Conservation (phyloP, 1,139 yeast species). For the Hanseniaspora gamundiae region DNA sequence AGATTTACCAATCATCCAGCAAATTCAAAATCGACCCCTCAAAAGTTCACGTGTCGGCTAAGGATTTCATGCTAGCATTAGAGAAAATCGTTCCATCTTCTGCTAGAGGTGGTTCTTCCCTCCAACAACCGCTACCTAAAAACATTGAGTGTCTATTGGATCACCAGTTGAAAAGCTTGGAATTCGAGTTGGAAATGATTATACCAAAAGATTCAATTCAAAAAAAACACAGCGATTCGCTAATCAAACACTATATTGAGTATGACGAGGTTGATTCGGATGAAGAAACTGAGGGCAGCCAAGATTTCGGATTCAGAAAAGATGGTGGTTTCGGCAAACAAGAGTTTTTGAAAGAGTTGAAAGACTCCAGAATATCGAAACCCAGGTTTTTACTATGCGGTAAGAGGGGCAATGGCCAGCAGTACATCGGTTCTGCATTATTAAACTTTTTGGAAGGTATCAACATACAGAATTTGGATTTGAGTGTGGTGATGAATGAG, state of each 20-base stretch:
- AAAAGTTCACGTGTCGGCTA: conserved; percentile 62
- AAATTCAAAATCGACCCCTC: conserved; percentile 65
- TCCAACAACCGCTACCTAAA: conserved; percentile 68
- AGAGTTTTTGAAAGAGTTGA: conserved; percentile 45
- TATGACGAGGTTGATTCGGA: conserved; percentile 20
- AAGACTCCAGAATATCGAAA: conserved; percentile 60
- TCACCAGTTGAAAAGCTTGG: conserved; percentile 36
- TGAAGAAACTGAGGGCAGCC: conserved; percentile 23
- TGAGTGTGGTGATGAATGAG: conserved; percentile 69
- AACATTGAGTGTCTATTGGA: conserved; percentile 52
- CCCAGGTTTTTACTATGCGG: conserved; percentile 77
- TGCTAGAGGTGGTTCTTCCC: conserved; percentile 59
- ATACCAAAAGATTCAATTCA: conserved; percentile 40
- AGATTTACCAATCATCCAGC: conserved; percentile 58
- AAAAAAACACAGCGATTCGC: conserved; percentile 18
- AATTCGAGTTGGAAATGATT: conserved; percentile 39
- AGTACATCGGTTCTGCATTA: conserved; percentile 72
- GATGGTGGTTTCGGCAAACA: conserved; percentile 65
- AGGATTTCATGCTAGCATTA: conserved; percentile 78
- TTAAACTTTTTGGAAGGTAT: conserved; percentile 79
- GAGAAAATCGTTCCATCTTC: conserved; percentile 88
- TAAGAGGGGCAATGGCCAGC: conserved; percentile 75
- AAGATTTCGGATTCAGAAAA: conserved; percentile 25
- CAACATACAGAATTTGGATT: conserved; percentile 76
- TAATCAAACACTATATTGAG: conserved; percentile 23